phyloP scores from a whole-genome alignment of 805 yeast genomes.

The Yarrowia yakushimensis region DNA sequence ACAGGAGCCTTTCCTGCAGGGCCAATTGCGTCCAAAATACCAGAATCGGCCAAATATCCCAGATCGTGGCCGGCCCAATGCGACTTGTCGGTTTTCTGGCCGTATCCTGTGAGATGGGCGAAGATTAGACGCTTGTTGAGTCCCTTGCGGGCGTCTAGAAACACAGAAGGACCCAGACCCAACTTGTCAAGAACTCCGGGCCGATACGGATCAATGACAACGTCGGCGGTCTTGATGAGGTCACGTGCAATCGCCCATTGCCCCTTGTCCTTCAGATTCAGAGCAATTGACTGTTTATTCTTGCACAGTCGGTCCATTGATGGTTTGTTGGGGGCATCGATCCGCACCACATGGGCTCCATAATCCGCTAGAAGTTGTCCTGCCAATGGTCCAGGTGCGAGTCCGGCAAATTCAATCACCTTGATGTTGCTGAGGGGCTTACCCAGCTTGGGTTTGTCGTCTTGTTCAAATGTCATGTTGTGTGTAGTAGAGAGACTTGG shows the following conservation, averaged over 20 bases:
- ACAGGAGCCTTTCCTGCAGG: constrained; percentile 27
- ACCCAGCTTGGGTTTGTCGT: constrained; percentile 18
- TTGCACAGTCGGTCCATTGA: constrained; percentile 26
- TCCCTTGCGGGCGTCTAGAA: constrained; percentile 22
- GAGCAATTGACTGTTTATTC: constrained; percentile 22
- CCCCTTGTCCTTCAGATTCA: constrained; percentile 13
- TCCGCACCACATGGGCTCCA: constrained; percentile 28
- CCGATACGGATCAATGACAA: constrained; percentile 16
- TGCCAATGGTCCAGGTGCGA: constrained; percentile 29
- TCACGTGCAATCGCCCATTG: constrained; percentile 11
- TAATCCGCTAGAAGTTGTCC: constrained; percentile 28
- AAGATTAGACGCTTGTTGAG: constrained; percentile 21
- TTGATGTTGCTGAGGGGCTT: constrained; percentile 27
- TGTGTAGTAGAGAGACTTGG: background rate
- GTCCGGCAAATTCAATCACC: constrained; percentile 29
- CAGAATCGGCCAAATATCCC: constrained; percentile 28
- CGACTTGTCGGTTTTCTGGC: constrained; percentile 2
- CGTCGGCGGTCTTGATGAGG: constrained; percentile 4
- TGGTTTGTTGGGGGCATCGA: constrained; percentile 25
- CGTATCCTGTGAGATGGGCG: constrained; percentile 25
- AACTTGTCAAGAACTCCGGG: constrained; percentile 20
- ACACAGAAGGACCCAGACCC: constrained; percentile 7
- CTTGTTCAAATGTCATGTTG: constrained; percentile 22
- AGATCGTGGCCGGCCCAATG: constrained; percentile 27
- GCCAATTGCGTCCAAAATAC: constrained; percentile 26